These are phyloP conservation scores for Vigna trinervia DNA, from an alignment of 306 rosid genomes.

Conservation along the genomic window DNA sequence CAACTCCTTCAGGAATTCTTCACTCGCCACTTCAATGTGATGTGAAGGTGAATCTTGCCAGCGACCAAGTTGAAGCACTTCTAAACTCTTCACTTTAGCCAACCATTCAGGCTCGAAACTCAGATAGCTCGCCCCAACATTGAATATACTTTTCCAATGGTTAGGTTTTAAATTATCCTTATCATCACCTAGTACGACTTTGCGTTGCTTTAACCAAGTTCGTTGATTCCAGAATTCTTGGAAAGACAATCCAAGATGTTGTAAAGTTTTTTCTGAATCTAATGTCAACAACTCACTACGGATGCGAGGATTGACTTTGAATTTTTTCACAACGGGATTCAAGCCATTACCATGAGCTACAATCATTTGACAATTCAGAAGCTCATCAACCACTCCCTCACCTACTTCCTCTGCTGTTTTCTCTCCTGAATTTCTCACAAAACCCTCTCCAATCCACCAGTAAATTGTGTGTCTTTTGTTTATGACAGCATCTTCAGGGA, in stretches of 20 bases:
- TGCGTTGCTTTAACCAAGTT: neutral
- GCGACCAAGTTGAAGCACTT: conserved; percentile 44
- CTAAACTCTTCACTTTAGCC: neutral
- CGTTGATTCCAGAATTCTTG: neutral
- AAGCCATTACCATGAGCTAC: neutral
- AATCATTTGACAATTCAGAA: conserved; percentile 22
- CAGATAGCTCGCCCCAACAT: conserved; percentile 22
- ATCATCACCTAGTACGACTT: neutral
- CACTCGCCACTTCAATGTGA: conserved; percentile 33
- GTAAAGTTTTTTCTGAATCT: neutral
- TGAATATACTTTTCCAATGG: conserved; percentile 35
- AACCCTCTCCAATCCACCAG: conserved; percentile 65
- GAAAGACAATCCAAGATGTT: neutral
- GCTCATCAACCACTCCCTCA: neutral
- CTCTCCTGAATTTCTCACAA: neutral
- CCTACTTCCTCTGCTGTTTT: conserved; percentile 42
- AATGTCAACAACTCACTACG: neutral
- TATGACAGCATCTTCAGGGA: conserved; percentile 51
- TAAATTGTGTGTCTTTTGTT: conserved; percentile 49
- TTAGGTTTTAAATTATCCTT: neutral
- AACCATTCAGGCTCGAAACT: neutral
- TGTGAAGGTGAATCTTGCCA: conserved; percentile 28
- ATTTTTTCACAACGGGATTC: neutral
- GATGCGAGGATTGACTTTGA: conserved; percentile 26
- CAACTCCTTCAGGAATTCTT: neutral